Base-by-base conservation (phyloP, 805 yeast genomes). In the Candida ficus region DNA sequence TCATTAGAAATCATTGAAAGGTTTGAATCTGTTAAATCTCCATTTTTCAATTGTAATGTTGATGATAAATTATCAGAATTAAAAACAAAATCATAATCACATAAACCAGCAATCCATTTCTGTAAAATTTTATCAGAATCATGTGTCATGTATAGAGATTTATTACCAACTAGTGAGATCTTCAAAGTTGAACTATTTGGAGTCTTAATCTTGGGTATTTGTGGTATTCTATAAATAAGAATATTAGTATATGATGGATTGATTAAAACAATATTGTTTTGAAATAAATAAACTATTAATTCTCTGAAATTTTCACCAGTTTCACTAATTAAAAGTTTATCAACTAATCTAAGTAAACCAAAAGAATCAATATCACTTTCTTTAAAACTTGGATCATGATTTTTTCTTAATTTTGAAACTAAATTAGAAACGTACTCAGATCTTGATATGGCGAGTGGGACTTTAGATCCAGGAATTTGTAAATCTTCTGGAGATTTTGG, bases 91-190 rank as follows among this genome's bases (percentile, higher is more conserved):
- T 60, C 62, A 34, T 45, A 43, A 39, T 66, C 63, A 30, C 68
- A 55, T 9, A 68, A 37, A 0, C 62, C 71, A 2, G 70, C 57
- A 12, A 65, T 60, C 73, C 73, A 68, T 49, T 67, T 67, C 47
- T 66, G 63, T 27, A 66, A 47, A 7, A 62, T 52, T 33, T 56
- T 52, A 32, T 57, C 53, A 0, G 62, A 47, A n/a, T 56, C 41
- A 13, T 54, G 53, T 34, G 64, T 44, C 9, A 57, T 29, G 17
- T 56, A 42, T 42, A 63, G 53, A 25, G 44, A 20, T 33, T 36
- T 23, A 11, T 52, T 50, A 29, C 46, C 53, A 25, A 54, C 36
- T 12, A 49, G 37, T 5, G 32, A 21, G 4, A 51, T 37, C 31
- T 44, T 49, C 37, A 51, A 35, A n/a, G 53, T 48, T 12, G 45